phyloP scores from a whole-genome alignment of 768 basidiomycete species.

The Sarcomyxa edulis region DNA sequence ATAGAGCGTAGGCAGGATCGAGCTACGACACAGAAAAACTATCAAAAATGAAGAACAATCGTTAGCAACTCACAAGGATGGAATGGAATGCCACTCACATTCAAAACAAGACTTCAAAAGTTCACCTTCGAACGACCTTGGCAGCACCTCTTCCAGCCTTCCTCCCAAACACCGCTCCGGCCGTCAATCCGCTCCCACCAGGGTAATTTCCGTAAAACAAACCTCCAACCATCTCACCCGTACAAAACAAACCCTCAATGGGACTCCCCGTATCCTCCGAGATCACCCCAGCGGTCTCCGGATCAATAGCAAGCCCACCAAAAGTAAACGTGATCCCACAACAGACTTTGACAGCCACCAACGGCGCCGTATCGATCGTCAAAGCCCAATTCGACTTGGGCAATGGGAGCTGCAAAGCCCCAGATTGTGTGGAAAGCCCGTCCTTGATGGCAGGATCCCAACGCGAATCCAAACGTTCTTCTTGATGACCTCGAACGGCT shows the following conservation, averaged over 20 bases:
- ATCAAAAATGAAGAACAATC: no score
- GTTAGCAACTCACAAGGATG: no score
- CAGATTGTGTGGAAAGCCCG: conserved; percentile 47
- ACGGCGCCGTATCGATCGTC: conserved; percentile 44
- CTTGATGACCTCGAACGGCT: conserved; percentile 33
- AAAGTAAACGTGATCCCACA: conserved; percentile 75
- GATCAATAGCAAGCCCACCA: conserved; percentile 60
- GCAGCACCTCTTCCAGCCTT: conserved; percentile 48
- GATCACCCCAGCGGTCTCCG: conserved; percentile 46
- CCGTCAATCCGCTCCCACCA: conserved; percentile 61
- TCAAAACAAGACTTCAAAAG: conserved; percentile 1
- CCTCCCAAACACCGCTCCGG: conserved; percentile 61
- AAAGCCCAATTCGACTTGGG: conserved; percentile 72
- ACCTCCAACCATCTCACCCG: conserved; percentile 67
- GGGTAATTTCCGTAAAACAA: conserved; percentile 66
- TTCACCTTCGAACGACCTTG: conserved; percentile 11
- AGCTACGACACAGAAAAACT: no score
- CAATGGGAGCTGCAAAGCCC: conserved; percentile 24
- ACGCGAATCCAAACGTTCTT: conserved; percentile 22
- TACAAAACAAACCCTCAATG: conserved; percentile 55
- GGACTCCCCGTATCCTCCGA: conserved; percentile 29
- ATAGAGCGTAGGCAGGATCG: no score
- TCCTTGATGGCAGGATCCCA: conserved; percentile 71
- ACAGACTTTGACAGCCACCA: conserved; percentile 61
- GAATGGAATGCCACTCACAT: no score